Conservation (phyloP, 202 grass and related monocot species). For the Alloteropsis angusta region DNA sequence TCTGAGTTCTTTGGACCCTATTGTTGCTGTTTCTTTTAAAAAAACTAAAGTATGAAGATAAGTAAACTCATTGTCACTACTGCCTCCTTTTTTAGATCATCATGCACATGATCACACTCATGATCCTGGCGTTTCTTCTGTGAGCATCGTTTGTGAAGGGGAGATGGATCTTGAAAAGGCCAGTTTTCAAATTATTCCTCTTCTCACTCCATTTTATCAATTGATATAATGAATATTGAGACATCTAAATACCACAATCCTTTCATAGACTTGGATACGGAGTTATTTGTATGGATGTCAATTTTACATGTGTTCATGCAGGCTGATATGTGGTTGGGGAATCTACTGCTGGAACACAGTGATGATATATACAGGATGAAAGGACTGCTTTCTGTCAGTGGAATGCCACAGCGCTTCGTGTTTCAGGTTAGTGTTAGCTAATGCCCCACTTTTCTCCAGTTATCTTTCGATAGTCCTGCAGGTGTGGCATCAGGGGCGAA, state of each 20-base stretch:
- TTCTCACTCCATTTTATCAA: slow-evolving; percentile 19
- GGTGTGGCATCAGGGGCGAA: background rate
- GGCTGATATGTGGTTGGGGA: slow-evolving; percentile 97
- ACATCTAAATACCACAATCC: background rate
- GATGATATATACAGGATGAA: slow-evolving; percentile 99
- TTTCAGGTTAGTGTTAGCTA: slow-evolving; percentile 56
- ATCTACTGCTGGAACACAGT: slow-evolving; percentile 73
- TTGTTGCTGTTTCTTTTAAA: background rate
- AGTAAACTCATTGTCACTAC: background rate
- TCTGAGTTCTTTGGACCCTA: background rate
- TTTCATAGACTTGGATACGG: background rate
- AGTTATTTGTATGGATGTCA: slow-evolving; percentile 2
- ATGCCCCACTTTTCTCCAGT: background rate
- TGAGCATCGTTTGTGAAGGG: slow-evolving; percentile 98
- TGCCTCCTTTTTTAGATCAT: slow-evolving; percentile 54
- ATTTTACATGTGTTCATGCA: slow-evolving; percentile 36
- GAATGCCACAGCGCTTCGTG: slow-evolving; percentile 96
- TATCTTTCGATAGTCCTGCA: background rate
- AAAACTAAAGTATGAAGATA: slow-evolving; percentile 13
- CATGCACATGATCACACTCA: slow-evolving; percentile 89
- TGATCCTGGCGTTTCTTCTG: slow-evolving; percentile 95
- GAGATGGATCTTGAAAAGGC: slow-evolving; percentile 96
- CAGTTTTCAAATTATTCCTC: slow-evolving; percentile 16
- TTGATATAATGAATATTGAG: background rate
- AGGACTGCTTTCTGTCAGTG: slow-evolving; percentile 76